Evolutionary conservation across 352 stramenopile species (phyloP), one percentile per base, ranked within the genome.

Genomic region (Globisporangium takayamanum): DNA sequence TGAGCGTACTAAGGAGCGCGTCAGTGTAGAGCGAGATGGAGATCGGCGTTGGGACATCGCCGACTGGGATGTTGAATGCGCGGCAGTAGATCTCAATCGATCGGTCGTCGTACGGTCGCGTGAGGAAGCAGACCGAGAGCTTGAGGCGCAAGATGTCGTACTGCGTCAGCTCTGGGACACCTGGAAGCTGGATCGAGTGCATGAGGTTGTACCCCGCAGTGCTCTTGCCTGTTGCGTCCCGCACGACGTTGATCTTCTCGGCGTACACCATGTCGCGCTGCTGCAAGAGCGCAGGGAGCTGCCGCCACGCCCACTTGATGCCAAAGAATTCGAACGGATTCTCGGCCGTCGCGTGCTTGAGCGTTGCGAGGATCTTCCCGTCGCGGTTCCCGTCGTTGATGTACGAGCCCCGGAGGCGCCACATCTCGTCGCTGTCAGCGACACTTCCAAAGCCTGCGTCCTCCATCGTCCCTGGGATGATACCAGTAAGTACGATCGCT

Each of bases 301-400:
- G 48, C 26, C 55, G 55, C 2, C n/a, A 37, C n/a, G 48, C 20
- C 75, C 75, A 85, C 50, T 85, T 85, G 33, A 85, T 53, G 33
- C 64, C 66, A 14, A 78, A 52, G 55, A 73, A 85, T n/a, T 66
- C 62, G 53, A 80, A 78, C n/a, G 75, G 75, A 41, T 77, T 68
- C 16, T 71, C 50, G 3, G 53, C 47, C 0, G 63, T 82, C 18
- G 70, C 68, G 26, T 48, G 52, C 15, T 57, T 51, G 22, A 84
- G 53, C 7, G 70, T 72, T 22, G 67, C 50, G 2, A 84, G 60
- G 54, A 81, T 59, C 25, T 66, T 69, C n/a, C 62, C 63, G 53
- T 76, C 66, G 18, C 78, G 70, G 20, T 72, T 59, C 39, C 76
- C 67, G 44, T 73, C 73, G 28, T 60, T 56, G 7, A 81, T 51